A percentile compares a stretch with the other conserved stretches of the same genome.
phyloP scores from a whole-genome alignment of 1,284 basidiomycete genomes.

The Apiotrichum domesticum region DNA sequence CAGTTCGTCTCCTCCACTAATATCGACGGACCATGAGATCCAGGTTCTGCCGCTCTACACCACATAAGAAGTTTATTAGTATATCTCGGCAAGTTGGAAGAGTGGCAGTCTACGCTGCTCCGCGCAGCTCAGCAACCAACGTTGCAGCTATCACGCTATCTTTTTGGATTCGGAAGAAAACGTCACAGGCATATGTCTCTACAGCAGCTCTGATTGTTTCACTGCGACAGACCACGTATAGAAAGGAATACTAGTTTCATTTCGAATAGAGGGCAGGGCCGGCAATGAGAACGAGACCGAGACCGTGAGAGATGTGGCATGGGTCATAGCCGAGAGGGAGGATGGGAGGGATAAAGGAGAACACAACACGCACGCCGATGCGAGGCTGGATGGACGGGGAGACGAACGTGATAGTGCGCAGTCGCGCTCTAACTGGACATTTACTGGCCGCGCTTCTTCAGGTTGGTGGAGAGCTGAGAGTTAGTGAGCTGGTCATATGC shows the following conservation, averaged over 20 bases:
- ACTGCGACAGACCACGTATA: neutral
- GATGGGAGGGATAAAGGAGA: slow-evolving; percentile 1
- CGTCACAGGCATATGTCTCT: slow-evolving; percentile 18
- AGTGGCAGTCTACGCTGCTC: too few species aligned
- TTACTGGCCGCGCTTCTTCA: slow-evolving; percentile 45
- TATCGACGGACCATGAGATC: too few species aligned
- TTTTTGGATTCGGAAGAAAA: neutral
- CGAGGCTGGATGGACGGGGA: slow-evolving; percentile 2
- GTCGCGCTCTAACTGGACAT: slow-evolving; percentile 48
- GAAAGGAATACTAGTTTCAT: slow-evolving; percentile 18
- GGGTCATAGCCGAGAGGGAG: slow-evolving; percentile 2
- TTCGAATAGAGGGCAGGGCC: slow-evolving; percentile 8
- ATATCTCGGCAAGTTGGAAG: too few species aligned
- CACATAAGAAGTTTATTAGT: too few species aligned
- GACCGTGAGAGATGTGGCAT: slow-evolving; percentile 11
- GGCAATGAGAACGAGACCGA: slow-evolving; percentile 4
- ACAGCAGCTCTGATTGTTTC: slow-evolving; percentile 2
- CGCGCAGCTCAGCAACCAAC: too few species aligned
- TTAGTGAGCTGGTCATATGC: slow-evolving; percentile 64
- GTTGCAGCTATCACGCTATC: too few species aligned
- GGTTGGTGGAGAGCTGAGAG: slow-evolving; percentile 50
- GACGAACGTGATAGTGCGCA: neutral
- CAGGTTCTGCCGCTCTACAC: too few species aligned
- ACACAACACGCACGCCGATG: slow-evolving; percentile 3
- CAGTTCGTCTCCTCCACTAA: too few species aligned